These are phyloP conservation scores for Aspergillus egyptiacus DNA, from an alignment of 495 filamentous ascomycete genomes.

Conservation along the genomic window DNA sequence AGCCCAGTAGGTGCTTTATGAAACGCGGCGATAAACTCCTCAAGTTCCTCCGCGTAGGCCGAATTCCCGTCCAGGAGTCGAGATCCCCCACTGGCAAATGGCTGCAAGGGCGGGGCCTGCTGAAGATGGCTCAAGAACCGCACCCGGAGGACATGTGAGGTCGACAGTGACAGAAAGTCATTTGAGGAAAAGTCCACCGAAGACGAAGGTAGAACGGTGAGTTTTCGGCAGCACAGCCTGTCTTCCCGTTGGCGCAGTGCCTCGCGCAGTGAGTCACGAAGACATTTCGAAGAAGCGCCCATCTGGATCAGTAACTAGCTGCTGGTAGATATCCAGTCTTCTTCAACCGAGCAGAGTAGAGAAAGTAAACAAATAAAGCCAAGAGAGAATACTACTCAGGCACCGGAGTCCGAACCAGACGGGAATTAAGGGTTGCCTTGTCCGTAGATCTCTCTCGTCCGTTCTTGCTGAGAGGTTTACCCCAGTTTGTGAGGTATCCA, in stretches of 20 bases:
- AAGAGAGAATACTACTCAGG: too few relatives aligned
- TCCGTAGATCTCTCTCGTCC: too few relatives aligned
- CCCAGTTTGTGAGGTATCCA: too few relatives aligned
- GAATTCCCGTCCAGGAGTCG: conserved; percentile 61
- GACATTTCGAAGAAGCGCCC: conserved; percentile 15
- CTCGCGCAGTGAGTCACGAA: conserved; percentile 32
- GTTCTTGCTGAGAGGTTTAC: too few relatives aligned
- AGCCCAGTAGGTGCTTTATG: conserved; percentile 58
- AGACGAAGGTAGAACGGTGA: conserved; percentile 31
- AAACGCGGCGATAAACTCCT: conserved; percentile 58
- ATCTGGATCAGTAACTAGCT: neutral
- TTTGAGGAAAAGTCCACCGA: conserved; percentile 44
- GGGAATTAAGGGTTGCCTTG: too few relatives aligned
- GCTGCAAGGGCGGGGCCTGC: conserved; percentile 26
- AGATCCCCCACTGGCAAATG: conserved; percentile 40
- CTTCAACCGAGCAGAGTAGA: too few relatives aligned
- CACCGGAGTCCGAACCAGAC: too few relatives aligned
- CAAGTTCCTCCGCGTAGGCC: conserved; percentile 54
- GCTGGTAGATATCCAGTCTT: too few relatives aligned
- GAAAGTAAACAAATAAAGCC: too few relatives aligned
- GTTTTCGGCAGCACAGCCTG: conserved; percentile 41
- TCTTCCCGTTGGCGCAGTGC: conserved; percentile 37
- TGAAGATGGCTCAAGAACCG: conserved; percentile 30
- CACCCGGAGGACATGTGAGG: conserved; percentile 26
- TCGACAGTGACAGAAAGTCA: conserved; percentile 42